Base-by-base conservation (phyloP, 768 basidiomycete genomes). In the Tylopilus sp. region DNA sequence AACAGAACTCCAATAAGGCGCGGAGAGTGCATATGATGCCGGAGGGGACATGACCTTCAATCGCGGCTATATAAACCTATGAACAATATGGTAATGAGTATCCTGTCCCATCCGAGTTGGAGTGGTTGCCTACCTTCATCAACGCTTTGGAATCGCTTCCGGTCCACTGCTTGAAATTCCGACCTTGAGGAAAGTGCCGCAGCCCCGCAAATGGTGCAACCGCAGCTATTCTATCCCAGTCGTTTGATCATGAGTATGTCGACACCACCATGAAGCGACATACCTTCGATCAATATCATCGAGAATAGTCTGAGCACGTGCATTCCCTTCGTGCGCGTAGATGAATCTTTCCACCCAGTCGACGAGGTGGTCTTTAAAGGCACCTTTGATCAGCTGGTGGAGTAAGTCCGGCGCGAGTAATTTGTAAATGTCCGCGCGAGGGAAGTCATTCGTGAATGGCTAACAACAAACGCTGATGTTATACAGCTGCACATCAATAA, bases 361-460 rank as follows among this genome's bases (percentile, higher is more conserved):
- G 2, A 48, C 6, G 4, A 48, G 26, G n/a, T 37, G 36, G 17
- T 48, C 47, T 21, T 48, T 48, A 11, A 48, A 48, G 1, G 9
- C 19, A 2, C 47, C 47, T 21, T 48, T 48, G 14, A 48, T 48
- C 0, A 48, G 0, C 4, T 48, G 36, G 5, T 48, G 47, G 5
- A 48, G 7, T 1, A 48, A 3, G 13, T 54, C 48, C 0, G 19
- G 48, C 0, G 48, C 3, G 0, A 54, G 5, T 6, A 72, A 47
- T 8, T 61, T 47, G 50, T 70, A 61, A 6, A 73, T 73, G 25
- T 74, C 58, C 0, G 69, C 66, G 10, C 56, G 54, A 0, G 69
- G 69, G 29, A 73, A 72, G 12, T 61, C 41, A 17, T 48, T 52
- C 0, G 68, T 74, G 36, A 72, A 72, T 1, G 71, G 70, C 71